phyloP scores from a whole-genome alignment of 331 rosid genomes.

The Malus hybrid region DNA sequence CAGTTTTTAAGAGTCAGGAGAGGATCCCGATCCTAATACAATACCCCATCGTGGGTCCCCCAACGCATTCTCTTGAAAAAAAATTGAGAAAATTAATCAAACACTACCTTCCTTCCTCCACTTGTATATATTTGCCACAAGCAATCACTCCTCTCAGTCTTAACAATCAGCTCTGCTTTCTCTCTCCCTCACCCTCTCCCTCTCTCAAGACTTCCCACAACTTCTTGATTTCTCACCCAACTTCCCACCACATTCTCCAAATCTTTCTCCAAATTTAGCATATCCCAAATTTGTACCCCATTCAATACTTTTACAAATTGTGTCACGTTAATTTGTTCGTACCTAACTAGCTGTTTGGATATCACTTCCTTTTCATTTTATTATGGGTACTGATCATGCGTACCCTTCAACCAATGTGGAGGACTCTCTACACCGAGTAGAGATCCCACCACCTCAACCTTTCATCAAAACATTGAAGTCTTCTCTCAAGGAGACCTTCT shows the following conservation, averaged over 20 bases:
- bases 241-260: neutral
- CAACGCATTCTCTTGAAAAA: slow-evolving; percentile 16
- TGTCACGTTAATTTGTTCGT: neutral
- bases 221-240: neutral
- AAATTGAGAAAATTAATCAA: neutral
- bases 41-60: slow-evolving; percentile 25
- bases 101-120: neutral
- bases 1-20: too few relatives aligned
- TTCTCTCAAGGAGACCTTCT: slow-evolving; percentile 74
- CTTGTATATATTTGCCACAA: neutral
- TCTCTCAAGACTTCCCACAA: neutral
- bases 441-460: slow-evolving; percentile 63
- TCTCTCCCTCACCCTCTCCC: too few relatives aligned
- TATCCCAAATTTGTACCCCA: neutral
- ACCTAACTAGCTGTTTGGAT: neutral
- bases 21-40: neutral
- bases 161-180: neutral
- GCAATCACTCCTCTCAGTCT: neutral
- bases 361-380: neutral
- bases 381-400: slow-evolving; percentile 47
- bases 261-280: neutral
- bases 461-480: slow-evolving; percentile 45
- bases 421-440: slow-evolving; percentile 23
- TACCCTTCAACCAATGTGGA: slow-evolving; percentile 31
- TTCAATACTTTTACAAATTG: neutral